phyloP scores from a whole-genome alignment of 306 rosid species.

The Inga laurina region DNA sequence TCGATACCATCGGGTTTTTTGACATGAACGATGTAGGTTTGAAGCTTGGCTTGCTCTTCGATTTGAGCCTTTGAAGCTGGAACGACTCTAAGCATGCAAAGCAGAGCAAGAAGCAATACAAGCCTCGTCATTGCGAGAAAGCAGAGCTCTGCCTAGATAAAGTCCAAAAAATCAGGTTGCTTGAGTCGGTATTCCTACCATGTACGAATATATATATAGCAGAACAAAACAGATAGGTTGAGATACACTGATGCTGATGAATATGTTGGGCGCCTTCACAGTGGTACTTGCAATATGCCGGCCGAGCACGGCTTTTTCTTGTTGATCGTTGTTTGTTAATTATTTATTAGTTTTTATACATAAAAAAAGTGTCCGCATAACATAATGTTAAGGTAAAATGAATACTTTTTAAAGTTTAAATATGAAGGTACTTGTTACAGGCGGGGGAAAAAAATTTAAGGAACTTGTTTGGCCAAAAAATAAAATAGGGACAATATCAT shows the following conservation, averaged over 20 bases:
- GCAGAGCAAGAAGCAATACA: conserved; percentile 32
- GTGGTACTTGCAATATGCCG: neutral
- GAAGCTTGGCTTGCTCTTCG: conserved; percentile 21
- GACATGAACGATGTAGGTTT: conserved; percentile 59
- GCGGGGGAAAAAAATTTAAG: no score
- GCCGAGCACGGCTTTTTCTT: conserved; percentile 33
- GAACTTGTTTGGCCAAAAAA: no score
- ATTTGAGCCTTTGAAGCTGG: conserved; percentile 23
- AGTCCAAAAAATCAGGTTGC: neutral
- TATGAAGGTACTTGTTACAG: no score
- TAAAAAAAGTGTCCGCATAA: no score
- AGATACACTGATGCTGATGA: no score
- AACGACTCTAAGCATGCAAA: conserved; percentile 28
- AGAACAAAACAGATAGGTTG: conserved; percentile 6
- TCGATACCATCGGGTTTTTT: conserved; percentile 34
- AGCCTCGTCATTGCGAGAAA: conserved; percentile 3
- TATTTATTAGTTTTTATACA: no score
- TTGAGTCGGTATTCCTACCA: conserved; percentile 1
- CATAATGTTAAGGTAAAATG: neutral
- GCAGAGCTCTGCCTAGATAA: neutral
- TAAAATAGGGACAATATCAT: no score
- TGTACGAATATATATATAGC: conserved; percentile 16
- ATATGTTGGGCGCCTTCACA: neutral
- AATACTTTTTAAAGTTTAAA: neutral
- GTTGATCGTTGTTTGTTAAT: neutral